Base-by-base conservation (phyloP, 2,329 filamentous ascomycete genomes). In the Apiospora arundinis region DNA sequence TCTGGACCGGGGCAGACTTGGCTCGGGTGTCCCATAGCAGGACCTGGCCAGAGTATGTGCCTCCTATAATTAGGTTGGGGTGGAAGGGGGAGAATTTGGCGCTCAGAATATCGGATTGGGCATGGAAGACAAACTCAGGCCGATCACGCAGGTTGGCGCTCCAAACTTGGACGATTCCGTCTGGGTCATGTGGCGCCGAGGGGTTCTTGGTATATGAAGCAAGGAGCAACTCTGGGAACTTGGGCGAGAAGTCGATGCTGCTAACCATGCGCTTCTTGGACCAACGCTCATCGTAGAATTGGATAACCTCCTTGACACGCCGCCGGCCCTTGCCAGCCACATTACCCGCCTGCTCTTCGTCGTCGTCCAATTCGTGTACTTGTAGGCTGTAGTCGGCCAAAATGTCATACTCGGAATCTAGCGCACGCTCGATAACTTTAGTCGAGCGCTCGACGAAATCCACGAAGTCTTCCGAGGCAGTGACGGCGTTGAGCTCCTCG, bases 81-180 rank as follows among this genome's bases (percentile, higher is more conserved):
- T 99, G 96, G 80, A 98, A 98, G 0, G 96, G 96, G n/a, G 96
- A 98, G 83, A 99, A 99, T 76, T 96, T 97, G 74, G 96, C 96
- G 0, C 95, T 93, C 18, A 99, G 88, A 69, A 99, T 94, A 82
- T 99, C 96, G 63, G 95, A 98, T 73, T 97, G 95, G 12, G 95
- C 95, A 77, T 97, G 95, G 81, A 99, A 98, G 71, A 97, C 92
- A 82, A 97, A 98, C 85, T 99, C 96, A 0, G 96, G 95, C 42
- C 96, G 91, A 76, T 96, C 94, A 77, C 97, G 95, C 81, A 98
- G 92, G 81, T 98, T 95, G 78, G 95, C 88, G 80, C 98, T 99
- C 97, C 97, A 99, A 45, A 99, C 92, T 81, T 98, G 95, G 44
- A 99, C 92, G 60, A 99, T 88, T 37, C 96, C 96, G 78, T 97